Conservation (phyloP, 805 yeast species). For the Metschnikowia peoriensis region DNA sequence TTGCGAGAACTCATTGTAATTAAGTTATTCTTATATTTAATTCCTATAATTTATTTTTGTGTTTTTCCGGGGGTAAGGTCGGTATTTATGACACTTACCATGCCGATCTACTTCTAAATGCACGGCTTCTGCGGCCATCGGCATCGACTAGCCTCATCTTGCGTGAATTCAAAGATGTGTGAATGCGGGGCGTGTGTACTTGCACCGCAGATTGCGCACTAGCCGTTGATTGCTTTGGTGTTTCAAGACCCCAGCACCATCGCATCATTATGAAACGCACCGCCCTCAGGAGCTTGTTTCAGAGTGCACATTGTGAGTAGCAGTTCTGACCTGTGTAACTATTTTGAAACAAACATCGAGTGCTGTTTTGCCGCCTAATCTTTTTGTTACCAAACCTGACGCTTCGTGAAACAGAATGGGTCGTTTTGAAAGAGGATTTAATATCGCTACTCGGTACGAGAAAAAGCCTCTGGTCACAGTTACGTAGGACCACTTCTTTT, state of each 20-base stretch:
- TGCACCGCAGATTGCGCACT: conserved; percentile 1
- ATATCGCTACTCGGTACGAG: too few relatives aligned
- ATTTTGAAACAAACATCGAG: not conserved
- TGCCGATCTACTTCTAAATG: not conserved
- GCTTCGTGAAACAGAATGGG: too few relatives aligned
- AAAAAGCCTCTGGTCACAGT: too few relatives aligned
- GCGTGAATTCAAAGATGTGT: conserved; percentile 5
- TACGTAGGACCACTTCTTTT: too few relatives aligned
- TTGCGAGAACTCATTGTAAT: conserved; percentile 6
- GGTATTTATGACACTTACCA: conserved; percentile 1
- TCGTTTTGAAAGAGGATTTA: too few relatives aligned
- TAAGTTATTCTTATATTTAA: too few relatives aligned
- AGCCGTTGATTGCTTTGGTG: not conserved
- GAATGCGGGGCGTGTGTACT: conserved; percentile 10
- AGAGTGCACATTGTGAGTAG: conserved; percentile 1
- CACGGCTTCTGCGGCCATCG: conserved; percentile 4
- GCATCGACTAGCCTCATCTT: conserved; percentile 1
- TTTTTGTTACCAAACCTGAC: not conserved
- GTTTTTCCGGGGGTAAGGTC: not conserved
- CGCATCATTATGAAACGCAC: not conserved
- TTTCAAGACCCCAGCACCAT: not conserved
- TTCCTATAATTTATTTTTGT: not conserved
- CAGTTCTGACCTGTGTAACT: too few relatives aligned
- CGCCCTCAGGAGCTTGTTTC: not conserved
- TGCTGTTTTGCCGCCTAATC: not conserved